Evolutionary conservation across 177 flowering plant genomes (phyloP).

Genomic region (Vitis hybrid): DNA sequence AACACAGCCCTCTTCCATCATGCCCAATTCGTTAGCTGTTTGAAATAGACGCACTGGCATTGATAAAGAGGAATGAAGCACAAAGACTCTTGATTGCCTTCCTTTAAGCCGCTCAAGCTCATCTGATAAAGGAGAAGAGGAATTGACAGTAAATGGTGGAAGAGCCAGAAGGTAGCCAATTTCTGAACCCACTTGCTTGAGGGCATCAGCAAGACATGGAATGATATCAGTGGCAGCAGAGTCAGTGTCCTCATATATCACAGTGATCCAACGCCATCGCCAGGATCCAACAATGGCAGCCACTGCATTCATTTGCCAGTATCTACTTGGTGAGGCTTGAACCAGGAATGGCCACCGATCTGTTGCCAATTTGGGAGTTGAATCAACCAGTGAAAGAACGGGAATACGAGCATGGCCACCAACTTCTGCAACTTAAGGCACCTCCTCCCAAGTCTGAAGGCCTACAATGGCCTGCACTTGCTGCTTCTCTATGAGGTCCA

Average conservation of each 20-base stretch:
- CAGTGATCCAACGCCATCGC: constrained; percentile 29
- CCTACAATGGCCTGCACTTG: constrained; percentile 36
- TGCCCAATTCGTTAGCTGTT: constrained; percentile 30
- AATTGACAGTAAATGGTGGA: background rate
- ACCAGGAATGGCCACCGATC: constrained; percentile 30
- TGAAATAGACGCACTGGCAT: constrained; percentile 25
- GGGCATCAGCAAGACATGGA: constrained; percentile 25
- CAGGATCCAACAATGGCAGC: constrained; percentile 33
- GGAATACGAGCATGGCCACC: constrained; percentile 22
- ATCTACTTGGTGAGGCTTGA: constrained; percentile 22
- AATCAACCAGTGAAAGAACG: constrained; percentile 29
- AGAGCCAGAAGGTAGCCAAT: constrained; percentile 25
- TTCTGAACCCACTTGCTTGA: constrained; percentile 22
- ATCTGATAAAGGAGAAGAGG: constrained; percentile 9
- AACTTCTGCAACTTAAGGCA: constrained; percentile 26
- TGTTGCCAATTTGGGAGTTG: constrained; percentile 30
- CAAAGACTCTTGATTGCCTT: constrained; percentile 31
- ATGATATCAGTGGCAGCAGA: constrained; percentile 12
- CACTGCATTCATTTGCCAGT: constrained; percentile 30
- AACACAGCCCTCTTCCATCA: constrained; percentile 36
- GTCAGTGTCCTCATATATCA: constrained; percentile 36
- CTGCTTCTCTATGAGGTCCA: constrained; percentile 19
- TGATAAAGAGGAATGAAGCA: constrained; percentile 31
- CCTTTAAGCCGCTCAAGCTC: constrained; percentile 29
- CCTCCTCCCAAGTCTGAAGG: constrained; percentile 34